phyloP scores from a whole-genome alignment of 2,329 filamentous ascomycete species.

The Juglanconis juglandina region DNA sequence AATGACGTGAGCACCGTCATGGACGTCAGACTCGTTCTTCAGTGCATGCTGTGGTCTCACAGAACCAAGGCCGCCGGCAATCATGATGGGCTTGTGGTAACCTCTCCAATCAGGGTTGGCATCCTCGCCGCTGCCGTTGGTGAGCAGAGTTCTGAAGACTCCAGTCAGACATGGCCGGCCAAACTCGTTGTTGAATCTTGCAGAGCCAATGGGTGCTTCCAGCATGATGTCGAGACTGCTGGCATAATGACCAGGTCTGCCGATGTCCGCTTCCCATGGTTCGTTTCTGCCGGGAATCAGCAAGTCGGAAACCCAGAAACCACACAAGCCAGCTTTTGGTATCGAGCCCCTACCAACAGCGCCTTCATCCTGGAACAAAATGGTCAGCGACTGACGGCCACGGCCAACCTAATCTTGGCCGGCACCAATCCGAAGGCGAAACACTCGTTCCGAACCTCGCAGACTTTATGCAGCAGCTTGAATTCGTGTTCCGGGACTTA shows the following conservation, averaged over 20 bases:
- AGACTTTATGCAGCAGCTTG: neutral
- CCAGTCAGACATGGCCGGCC: conserved; percentile 84
- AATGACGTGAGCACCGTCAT: conserved; percentile 83
- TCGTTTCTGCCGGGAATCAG: conserved; percentile 77
- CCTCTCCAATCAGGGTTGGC: conserved; percentile 68
- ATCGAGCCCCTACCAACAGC: conserved; percentile 89
- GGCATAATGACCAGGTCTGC: conserved; percentile 86
- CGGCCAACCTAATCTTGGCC: neutral
- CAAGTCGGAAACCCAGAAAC: conserved; percentile 94
- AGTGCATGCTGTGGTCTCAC: conserved; percentile 87
- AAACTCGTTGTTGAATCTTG: conserved; percentile 97
- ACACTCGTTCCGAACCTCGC: conserved; percentile 8
- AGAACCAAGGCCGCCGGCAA: conserved; percentile 91
- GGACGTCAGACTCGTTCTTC: conserved; percentile 76
- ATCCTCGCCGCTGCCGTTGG: conserved; percentile 56
- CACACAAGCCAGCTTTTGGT: conserved; percentile 86
- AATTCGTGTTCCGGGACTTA: neutral
- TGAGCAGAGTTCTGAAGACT: conserved; percentile 87
- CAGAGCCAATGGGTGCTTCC: conserved; percentile 91
- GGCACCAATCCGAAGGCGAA: neutral
- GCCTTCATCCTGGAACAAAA: conserved; percentile 65
- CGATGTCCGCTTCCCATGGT: conserved; percentile 89
- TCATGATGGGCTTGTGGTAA: conserved; percentile 98
- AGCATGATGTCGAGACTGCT: conserved; percentile 97
- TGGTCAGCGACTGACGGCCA: conserved; percentile 1